Base-by-base conservation (phyloP, 1,284 basidiomycete species). In the Athelia psychrophila region DNA sequence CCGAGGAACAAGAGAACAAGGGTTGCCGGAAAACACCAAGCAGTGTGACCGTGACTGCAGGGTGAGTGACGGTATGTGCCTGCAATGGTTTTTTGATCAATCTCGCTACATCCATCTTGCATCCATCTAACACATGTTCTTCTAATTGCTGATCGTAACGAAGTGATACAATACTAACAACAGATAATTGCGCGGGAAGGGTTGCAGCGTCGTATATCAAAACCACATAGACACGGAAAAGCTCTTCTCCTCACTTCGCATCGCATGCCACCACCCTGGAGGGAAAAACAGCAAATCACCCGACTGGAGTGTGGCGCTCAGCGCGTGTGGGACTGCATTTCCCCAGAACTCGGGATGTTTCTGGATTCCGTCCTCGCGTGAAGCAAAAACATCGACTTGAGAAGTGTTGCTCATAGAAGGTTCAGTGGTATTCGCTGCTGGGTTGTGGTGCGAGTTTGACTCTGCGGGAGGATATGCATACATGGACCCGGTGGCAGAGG, bases 211-310 rank as follows among this genome's bases (percentile, higher is more conserved):
- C 27, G 13, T 49, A 24, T 27, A 15, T 72, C 63, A 91, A 65
- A 89, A 91, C 88, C 88, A 91, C 78, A 90, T 86, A 19, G 88
- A 91, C 27, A 91, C 76, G 25, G 88, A 91, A 62, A 88, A 84
- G 67, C 88, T 90, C 25, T 73, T 79, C 12, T 79, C 81, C 69
- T 93, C 88, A 63, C 86, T 87, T 47, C 84, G 79, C 90, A 95
- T 92, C 4, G 88, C 89, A 69, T 95, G 93, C 93, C 93, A 95
- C 93, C 93, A 97, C 20, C 91, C 86, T 1, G 90, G 87, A 22
- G 94, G 93, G 60, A 97, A 85, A 63, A 91, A 88, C 42, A 98
- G 71, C 54, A 95, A 59, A 68, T 97, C 95, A 0, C 95, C 95
- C 1, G 91, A 84, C 45, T 78, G 71, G 1, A 98, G 75, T 1